A percentile compares a stretch with the other conserved stretches of the same genome.
Conservation (phyloP, 1,284 basidiomycete genomes). For the Puccinia triticina region DNA sequence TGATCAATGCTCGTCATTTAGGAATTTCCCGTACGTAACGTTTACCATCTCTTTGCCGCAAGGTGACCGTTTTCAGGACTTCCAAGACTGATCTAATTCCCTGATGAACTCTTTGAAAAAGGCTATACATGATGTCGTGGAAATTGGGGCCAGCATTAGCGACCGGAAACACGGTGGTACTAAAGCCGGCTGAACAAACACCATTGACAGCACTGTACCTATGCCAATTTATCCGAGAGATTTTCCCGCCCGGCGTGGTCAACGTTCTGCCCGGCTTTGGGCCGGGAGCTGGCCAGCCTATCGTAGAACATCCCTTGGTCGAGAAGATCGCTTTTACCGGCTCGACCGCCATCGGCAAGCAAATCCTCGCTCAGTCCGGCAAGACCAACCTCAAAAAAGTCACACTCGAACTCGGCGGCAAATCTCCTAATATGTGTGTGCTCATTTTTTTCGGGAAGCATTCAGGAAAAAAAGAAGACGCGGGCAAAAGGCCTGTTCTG, state of each 20-base stretch:
- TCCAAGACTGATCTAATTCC: slow-evolving; percentile 52
- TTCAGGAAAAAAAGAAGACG: neutral
- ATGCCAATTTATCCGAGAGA: slow-evolving; percentile 65
- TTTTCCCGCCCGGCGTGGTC: slow-evolving; percentile 89
- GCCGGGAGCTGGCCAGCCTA: slow-evolving; percentile 77
- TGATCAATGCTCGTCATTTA: neutral
- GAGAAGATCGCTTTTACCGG: slow-evolving; percentile 68
- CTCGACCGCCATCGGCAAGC: slow-evolving; percentile 76
- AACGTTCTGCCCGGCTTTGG: slow-evolving; percentile 78
- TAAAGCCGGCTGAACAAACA: slow-evolving; percentile 89
- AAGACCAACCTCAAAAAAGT: slow-evolving; percentile 87
- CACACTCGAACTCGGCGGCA: slow-evolving; percentile 89
- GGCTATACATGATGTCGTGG: slow-evolving; percentile 74
- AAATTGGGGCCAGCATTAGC: slow-evolving; percentile 83
- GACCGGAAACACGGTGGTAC: slow-evolving; percentile 76
- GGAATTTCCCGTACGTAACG: slow-evolving; percentile 48
- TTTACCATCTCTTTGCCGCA: neutral
- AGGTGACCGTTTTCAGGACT: neutral
- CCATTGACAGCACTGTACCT: slow-evolving; percentile 71
- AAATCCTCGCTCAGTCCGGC: slow-evolving; percentile 80
- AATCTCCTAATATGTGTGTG: slow-evolving; percentile 73
- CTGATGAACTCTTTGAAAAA: neutral
- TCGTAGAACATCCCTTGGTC: slow-evolving; percentile 69
- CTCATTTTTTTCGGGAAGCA: slow-evolving; percentile 51
- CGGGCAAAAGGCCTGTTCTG: neutral